Evolutionary conservation across 2,329 filamentous ascomycete genomes (phyloP), one percentile per base, ranked within the genome.

Genomic region (Lecanosticta acicola): DNA sequence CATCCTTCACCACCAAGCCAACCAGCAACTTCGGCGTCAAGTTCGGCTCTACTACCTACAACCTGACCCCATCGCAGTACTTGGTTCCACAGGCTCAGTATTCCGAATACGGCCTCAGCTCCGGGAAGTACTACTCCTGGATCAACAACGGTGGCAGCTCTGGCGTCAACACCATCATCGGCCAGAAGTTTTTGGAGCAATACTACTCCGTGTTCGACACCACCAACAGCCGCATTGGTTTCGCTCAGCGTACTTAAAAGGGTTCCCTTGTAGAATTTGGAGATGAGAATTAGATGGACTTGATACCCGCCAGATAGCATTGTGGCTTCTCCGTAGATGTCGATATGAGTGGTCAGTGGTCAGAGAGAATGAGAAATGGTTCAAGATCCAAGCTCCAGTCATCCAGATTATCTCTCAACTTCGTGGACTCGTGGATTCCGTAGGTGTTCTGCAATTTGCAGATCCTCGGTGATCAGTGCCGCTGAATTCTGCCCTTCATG

Each of bases 201-300:
- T 54, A 54, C 49, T 54, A 54, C 44, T 52, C 49, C 24, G 51
- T 52, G n/a, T 54, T 40, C 36, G 51, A 54, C 41, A 54, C 51
- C 21, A 54, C 51, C 17, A 49, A 49, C 44, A 37, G 21, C n/a
- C 45, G 51, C 19, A 54, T 54, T 36, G 51, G 51, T 18, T 54
- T 54, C 35, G 51, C 51, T 19, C 51, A 46, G 3, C 45, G 49
- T 3, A 39, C 41, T 21, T 54, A 50, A 34, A 26, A 16, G 26
- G 29, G 26, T 19, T n/a, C n/a, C n/a, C n/a, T n/a, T n/a, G n/a
- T n/a, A n/a, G n/a, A n/a, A n/a, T n/a, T n/a, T n/a, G n/a, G n/a
- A n/a, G n/a, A n/a, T n/a, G n/a, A n/a, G n/a, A n/a, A n/a, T n/a
- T n/a, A n/a, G n/a, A n/a, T n/a, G n/a, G n/a, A n/a, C n/a, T n/a